Base-by-base conservation (phyloP, 2,329 filamentous ascomycete genomes). In the Helotiales sp. region DNA sequence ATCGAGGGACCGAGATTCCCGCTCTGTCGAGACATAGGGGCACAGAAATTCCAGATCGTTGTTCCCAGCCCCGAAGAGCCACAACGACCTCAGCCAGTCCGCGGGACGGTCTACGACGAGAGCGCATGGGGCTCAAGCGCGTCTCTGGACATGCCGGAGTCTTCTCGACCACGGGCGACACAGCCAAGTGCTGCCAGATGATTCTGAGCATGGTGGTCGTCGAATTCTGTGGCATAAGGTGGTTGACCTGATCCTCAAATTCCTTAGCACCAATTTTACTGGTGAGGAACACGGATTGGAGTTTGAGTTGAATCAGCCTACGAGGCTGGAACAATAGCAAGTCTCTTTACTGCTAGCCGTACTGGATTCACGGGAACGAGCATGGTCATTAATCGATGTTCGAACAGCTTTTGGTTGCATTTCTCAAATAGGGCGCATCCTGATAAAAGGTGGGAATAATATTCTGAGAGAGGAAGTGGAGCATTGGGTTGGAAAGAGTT, bases 71-170 rank as follows among this genome's bases (percentile, higher is more conserved):
- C 72, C 6, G 58, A 45, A 2, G 78, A 78, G 61, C 79, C 79
- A 3, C 61, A 75, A 22, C 73, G 79, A 10, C 78, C 78, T 0
- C 78, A 80, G 59, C 78, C 78, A 0, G 77, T 80, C 6, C 77
- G 77, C 2, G 78, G 79, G 3, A 79, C 77, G 3, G 79, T 80
- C 37, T 76, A 77, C 69, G 77, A 79, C 65, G 78, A 79, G 64
- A 79, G 79, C 43, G 74, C 78, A 17, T 79, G 76, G 76, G 68
- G 15, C 69, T 79, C 3, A 64, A 72, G 45, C 78, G 78, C 11
- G 76, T 79, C 6, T 76, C 77, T 6, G 78, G 78, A 24, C 78
- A 79, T 60, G 78, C 78, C 1, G 78, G 78, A 1, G 69, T 79
- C 7, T 79, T 79, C 6, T 57, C 52, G 3, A 57, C 52, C 20